Evolutionary conservation across 176 grass and related monocot genomes (phyloP).

Genomic region (Echinochloa phyllopogon): DNA sequence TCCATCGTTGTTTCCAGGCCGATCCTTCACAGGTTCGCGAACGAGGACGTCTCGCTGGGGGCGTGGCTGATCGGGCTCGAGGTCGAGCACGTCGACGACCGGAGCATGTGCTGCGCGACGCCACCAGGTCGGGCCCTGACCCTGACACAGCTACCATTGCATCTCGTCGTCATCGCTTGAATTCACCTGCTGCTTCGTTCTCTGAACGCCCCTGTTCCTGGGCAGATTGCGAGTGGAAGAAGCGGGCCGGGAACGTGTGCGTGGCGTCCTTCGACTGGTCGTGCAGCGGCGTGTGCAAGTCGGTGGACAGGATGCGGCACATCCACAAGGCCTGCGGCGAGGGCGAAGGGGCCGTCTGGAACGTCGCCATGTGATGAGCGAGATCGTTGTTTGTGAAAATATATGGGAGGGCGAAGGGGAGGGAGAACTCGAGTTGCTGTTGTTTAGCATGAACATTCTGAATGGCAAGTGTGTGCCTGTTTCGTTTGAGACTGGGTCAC

Average conservation of each 20-base stretch:
- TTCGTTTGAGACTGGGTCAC: background rate
- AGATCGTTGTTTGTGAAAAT: background rate
- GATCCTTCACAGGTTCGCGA: constrained; percentile 83
- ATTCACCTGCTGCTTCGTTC: background rate
- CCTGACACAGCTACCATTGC: too few relatives aligned
- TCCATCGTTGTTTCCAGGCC: constrained; percentile 51
- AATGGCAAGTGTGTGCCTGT: background rate
- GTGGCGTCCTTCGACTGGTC: constrained; percentile 89
- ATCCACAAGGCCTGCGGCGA: constrained; percentile 78
- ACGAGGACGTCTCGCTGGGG: constrained; percentile 87
- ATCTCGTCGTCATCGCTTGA: background rate
- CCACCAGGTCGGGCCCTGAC: constrained; percentile 58
- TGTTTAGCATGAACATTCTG: background rate
- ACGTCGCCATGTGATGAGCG: constrained; percentile 41
- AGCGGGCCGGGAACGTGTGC: constrained; percentile 73
- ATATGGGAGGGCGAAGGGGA: background rate
- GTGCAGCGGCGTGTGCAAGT: constrained; percentile 83
- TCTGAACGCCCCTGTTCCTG: too few relatives aligned
- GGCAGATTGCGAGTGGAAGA: constrained; percentile 88
- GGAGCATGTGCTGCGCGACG: constrained; percentile 90
- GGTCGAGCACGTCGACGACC: constrained; percentile 85
- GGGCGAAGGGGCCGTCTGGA: constrained; percentile 67
- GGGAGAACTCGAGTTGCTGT: background rate
- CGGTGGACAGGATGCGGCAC: constrained; percentile 75
- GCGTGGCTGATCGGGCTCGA: constrained; percentile 88